These are phyloP conservation scores for Leccinum uliginosum DNA, from an alignment of 768 basidiomycete genomes.

Conservation along the genomic window DNA sequence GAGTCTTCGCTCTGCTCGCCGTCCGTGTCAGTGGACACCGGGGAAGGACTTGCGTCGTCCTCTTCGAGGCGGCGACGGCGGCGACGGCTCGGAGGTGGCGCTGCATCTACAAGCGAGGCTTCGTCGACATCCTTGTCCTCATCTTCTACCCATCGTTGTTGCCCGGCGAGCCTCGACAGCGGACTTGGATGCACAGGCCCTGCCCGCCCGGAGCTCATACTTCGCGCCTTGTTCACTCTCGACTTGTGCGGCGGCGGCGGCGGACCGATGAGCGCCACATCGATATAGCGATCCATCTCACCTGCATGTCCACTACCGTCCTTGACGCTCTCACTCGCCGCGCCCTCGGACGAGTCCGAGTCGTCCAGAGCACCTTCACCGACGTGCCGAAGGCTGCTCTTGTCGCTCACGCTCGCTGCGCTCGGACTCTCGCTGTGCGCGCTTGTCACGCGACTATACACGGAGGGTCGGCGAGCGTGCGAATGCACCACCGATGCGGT, in stretches of 20 bases:
- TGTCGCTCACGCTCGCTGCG: slow-evolving; percentile 35
- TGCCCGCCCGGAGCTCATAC: slow-evolving; percentile 18
- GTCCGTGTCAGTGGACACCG: slow-evolving; percentile 61
- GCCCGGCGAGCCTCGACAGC: slow-evolving; percentile 53
- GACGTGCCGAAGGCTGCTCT: slow-evolving; percentile 51
- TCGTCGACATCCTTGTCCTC: slow-evolving; percentile 31
- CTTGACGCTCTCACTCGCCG: slow-evolving; percentile 15
- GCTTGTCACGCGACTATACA: slow-evolving; percentile 37
- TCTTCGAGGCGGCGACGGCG: slow-evolving; percentile 36
- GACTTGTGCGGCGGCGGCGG: slow-evolving; percentile 2
- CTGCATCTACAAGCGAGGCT: not conserved
- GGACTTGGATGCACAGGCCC: slow-evolving; percentile 56
- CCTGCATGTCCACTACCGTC: slow-evolving; percentile 20
- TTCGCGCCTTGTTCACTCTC: slow-evolving; percentile 37
- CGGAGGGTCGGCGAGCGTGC: slow-evolving; percentile 33
- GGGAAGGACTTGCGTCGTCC: slow-evolving; percentile 50
- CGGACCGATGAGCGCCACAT: slow-evolving; percentile 18
- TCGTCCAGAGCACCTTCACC: slow-evolving; percentile 79
- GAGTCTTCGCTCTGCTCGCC: slow-evolving; percentile 38
- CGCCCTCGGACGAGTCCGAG: slow-evolving; percentile 57
- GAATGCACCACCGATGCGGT: slow-evolving; percentile 29
- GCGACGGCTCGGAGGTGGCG: slow-evolving; percentile 1
- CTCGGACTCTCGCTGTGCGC: slow-evolving; percentile 31
- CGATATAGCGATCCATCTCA: slow-evolving; percentile 32
- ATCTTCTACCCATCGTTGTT: slow-evolving; percentile 51